Base-by-base conservation (phyloP, 495 filamentous ascomycete species). In the Podospora comata region DNA sequence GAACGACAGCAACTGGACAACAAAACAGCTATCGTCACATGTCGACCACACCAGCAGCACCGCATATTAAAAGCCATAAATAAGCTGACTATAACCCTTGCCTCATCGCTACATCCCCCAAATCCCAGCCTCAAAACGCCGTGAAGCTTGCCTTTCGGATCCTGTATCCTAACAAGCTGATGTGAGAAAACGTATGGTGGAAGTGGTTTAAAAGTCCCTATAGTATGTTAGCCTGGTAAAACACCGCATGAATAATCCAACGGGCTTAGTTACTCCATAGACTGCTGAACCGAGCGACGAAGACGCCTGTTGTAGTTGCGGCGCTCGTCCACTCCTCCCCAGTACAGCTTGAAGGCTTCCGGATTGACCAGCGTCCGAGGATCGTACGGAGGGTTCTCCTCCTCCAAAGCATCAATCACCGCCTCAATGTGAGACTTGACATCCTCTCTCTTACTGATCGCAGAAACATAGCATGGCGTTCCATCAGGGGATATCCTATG, bases 301-400 rank as follows among this genome's bases (percentile, higher is more conserved):
- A 98, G 80, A 72, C 89, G 89, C 65, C 93, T 85, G 68, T 91
- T 91, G 81, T 98, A 99, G 70, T 86, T 78, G 79, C 90, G 95
- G 67, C 91, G 89, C 44, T 94, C 89, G 0, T 94, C 90, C 5
- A 85, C 76, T 0, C 84, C 83, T 4, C 93, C 94, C 95, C 95
- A 99, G 75, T 89, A 97, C 23, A 98, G 79, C 76, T 88, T 92
- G 19, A 91, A 87, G 7, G 94, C 95, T 71, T 97, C 94, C 2
- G 87, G 89, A 71, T 97, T 90, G 30, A 99, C 94, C 0, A 91
- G 85, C 11, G 92, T 96, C 65, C 95, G 84, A 1, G 95, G 95
- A 75, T 99, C 96, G 73, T 94, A 98, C 0, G 91, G 88, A 1
- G 94, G 93, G 0, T 84, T 81, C 56, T 95, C 92, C 55, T 97